Conservation (phyloP, 208 protist species). For the Acanthamoeba royreba region DNA sequence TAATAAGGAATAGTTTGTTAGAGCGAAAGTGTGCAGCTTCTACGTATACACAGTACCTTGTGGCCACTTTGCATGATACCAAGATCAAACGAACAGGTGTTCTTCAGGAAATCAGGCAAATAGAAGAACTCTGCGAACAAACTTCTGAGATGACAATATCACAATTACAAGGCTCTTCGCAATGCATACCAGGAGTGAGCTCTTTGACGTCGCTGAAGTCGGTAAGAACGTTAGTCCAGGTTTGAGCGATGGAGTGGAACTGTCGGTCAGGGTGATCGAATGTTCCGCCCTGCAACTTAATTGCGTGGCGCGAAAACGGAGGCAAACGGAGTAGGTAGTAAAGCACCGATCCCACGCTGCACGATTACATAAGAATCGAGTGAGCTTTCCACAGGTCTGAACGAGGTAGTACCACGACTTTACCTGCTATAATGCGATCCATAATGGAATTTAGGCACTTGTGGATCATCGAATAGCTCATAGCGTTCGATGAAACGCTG, state of each 20-base stretch:
- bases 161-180: constrained; percentile 65
- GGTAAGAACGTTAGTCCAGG: constrained; percentile 79
- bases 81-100: constrained; percentile 89
- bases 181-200: constrained; percentile 80
- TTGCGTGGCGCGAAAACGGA: constrained; percentile 90
- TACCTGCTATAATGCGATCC: constrained; percentile 95
- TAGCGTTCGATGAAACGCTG: not conserved
- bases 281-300: constrained; percentile 73
- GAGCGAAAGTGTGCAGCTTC: not conserved
- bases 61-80: constrained; percentile 71
- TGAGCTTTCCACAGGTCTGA: not conserved
- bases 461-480: constrained; percentile 40
- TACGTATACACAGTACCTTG: constrained; percentile 46
- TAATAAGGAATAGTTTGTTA: constrained; percentile 80
- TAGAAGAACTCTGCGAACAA: constrained; percentile 96
- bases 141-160: constrained; percentile 81
- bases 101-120: constrained; percentile 92
- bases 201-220: constrained; percentile 89
- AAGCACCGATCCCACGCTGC: constrained; percentile 85
- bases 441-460: constrained; percentile 82
- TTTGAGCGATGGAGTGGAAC: constrained; percentile 92
- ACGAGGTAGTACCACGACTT: constrained; percentile 59
- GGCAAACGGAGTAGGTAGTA: constrained; percentile 96
- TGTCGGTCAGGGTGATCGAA: constrained; percentile 49
- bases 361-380: constrained; percentile 75